A percentile compares a stretch with the other conserved stretches of the same genome.
phyloP scores from a whole-genome alignment of 108 stramenopile genomes.

The Skeletonema potamos region DNA sequence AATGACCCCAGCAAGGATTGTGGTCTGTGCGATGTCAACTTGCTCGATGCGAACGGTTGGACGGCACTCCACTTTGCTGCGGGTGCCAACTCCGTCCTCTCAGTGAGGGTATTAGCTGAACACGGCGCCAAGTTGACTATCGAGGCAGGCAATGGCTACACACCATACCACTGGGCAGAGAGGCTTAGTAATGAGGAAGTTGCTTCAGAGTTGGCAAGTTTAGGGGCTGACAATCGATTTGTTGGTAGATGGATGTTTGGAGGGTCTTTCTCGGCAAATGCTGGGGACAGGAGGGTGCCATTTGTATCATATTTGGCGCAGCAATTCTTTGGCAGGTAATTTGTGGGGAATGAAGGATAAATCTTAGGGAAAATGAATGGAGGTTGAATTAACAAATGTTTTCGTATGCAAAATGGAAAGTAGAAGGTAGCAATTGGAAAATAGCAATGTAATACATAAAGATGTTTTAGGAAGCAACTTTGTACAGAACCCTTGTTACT shows the following conservation, averaged over 20 bases:
- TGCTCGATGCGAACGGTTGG: conserved; percentile 67
- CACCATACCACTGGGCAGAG: conserved; percentile 76
- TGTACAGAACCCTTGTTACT: no score
- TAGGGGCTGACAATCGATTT: conserved; percentile 50
- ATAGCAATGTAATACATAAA: neutral
- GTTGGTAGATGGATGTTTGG: conserved; percentile 49
- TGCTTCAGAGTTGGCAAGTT: conserved; percentile 57
- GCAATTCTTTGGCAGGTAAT: conserved; percentile 19
- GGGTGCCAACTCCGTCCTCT: conserved; percentile 20
- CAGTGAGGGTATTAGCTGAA: conserved; percentile 12
- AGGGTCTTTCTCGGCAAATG: conserved; percentile 36
- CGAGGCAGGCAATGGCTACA: conserved; percentile 83
- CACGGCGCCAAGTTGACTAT: conserved; percentile 67
- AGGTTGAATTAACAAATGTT: neutral
- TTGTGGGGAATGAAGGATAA: neutral
- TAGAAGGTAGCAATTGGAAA: neutral
- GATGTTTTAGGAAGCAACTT: neutral
- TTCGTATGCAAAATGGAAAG: neutral
- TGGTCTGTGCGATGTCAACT: conserved; percentile 65
- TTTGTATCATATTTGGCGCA: conserved; percentile 32
- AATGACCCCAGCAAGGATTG: conserved; percentile 49
- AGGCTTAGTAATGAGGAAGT: conserved; percentile 67
- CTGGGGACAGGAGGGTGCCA: conserved; percentile 11
- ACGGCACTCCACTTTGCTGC: conserved; percentile 79
- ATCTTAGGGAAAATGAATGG: neutral